Base-by-base conservation (phyloP, 441 rosid species). In the Iberis amara region DNA sequence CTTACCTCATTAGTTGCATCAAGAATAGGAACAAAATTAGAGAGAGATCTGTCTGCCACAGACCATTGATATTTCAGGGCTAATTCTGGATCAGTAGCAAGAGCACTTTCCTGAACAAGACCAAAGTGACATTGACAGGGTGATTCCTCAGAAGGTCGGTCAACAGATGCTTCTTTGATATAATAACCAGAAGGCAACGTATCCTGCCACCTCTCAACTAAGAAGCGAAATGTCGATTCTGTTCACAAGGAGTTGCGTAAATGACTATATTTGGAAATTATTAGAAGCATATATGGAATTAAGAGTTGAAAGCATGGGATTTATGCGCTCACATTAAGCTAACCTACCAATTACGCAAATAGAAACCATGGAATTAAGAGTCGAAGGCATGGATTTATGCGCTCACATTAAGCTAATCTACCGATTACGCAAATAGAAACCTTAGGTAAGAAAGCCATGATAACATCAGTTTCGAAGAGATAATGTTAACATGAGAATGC, bases 121-220 rank as follows among this genome's bases (percentile, higher is more conserved):
- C 37, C 58, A 64, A 92, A 76, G 68, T 79, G 95, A 75, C 96
- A 82, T 56, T 52, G 68, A 65, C 99, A 92, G 65, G 82, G 77
- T 69, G 88, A 87, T 71, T 82, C 94, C 78, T 92, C 99, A 40
- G 79, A 85, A 61, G 99, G 99, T 55, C 82, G 69, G 73, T 92
- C 96, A 67, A 86, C 68, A 60, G 72, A 79, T 26, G 85, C 94
- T 68, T 82, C 94, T 76, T 89, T 84, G 46, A 89, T 74, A 38
- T 81, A 59, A 79, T 78, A 86, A 35, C 82, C 92, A 11, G 72
- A 69, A 32, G 99, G 99, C 52, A 81, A 71, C 36, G 61, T 59
- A 49, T 84, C 90, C 78, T 76, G 80, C 99, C 99, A 92, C 69
- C 77, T 87, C 73, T 89, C 96, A 51, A 73, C 76, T 30, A 89